A percentile compares a stretch with the other conserved stretches of the same genome.
These are phyloP conservation scores for Wickerhamiella spandovensis DNA, from an alignment of 805 yeast genomes.

Conservation along the genomic window DNA sequence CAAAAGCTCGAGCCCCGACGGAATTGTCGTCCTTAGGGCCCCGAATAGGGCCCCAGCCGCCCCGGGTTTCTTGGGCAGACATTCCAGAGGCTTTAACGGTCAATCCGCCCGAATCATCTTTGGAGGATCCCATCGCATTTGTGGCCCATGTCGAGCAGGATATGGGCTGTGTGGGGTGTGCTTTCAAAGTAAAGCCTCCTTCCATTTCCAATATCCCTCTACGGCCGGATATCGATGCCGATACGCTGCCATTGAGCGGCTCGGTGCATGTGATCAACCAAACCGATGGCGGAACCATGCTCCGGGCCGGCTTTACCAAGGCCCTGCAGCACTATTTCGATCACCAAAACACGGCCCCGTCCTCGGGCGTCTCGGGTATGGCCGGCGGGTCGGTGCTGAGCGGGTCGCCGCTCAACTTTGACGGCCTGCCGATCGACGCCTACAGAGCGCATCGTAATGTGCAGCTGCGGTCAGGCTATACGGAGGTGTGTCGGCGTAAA, in stretches of 20 bases:
- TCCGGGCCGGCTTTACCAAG: background rate
- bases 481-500: constrained; percentile 44
- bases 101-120: background rate
- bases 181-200: background rate
- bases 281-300: background rate
- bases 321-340: background rate
- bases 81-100: background rate
- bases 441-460: constrained; percentile 46
- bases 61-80: background rate
- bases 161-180: background rate
- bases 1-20: background rate
- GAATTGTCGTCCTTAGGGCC: background rate
- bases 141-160: background rate
- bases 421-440: constrained; percentile 29
- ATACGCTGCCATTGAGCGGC: background rate
- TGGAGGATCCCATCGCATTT: background rate
- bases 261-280: background rate
- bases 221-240: background rate
- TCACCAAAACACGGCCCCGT: background rate
- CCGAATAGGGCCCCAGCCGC: background rate
- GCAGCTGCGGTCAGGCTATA: constrained; percentile 50
- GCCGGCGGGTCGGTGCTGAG: background rate
- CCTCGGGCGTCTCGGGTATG: no score
- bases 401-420: background rate
- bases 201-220: background rate